phyloP scores from a whole-genome alignment of 768 basidiomycete genomes.

The Termitomyces titanicus region DNA sequence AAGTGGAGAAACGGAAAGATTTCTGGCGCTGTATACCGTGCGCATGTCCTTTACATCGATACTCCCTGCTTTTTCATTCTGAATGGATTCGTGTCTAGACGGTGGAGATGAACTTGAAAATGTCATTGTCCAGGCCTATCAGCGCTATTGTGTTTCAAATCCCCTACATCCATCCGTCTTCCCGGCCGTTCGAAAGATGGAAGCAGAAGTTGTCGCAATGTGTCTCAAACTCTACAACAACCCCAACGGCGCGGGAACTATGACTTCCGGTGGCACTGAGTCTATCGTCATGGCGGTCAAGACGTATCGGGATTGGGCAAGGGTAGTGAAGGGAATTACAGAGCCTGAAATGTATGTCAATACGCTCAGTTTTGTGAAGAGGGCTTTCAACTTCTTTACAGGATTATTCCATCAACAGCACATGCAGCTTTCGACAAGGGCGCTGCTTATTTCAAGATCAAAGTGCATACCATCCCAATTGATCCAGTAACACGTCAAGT shows the following conservation, averaged over 20 bases:
- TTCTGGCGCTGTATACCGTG: slow-evolving; percentile 86
- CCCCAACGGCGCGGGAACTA: slow-evolving; percentile 83
- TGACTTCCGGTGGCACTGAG: slow-evolving; percentile 95
- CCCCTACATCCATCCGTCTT: slow-evolving; percentile 93
- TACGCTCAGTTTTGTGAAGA: neutral
- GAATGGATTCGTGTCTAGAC: slow-evolving; percentile 36
- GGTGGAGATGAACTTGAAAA: slow-evolving; percentile 80
- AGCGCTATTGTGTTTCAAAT: slow-evolving; percentile 81
- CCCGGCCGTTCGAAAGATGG: slow-evolving; percentile 94
- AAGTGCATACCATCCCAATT: slow-evolving; percentile 84
- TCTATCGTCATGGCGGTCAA: slow-evolving; percentile 95
- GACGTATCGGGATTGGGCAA: slow-evolving; percentile 92
- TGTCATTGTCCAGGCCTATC: slow-evolving; percentile 77
- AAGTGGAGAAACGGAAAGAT: slow-evolving; percentile 73
- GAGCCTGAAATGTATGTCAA: slow-evolving; percentile 86
- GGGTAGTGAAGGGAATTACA: slow-evolving; percentile 78
- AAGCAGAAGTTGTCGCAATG: slow-evolving; percentile 91
- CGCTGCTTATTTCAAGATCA: slow-evolving; percentile 82
- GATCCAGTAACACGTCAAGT: slow-evolving; percentile 74
- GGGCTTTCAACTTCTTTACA: slow-evolving; percentile 21
- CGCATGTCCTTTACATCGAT: slow-evolving; percentile 21
- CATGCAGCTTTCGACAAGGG: slow-evolving; percentile 98
- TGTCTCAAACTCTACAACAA: slow-evolving; percentile 82
- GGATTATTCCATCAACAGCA: slow-evolving; percentile 79
- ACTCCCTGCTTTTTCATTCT: neutral